These are phyloP conservation scores for Metschnikowia kunwiensis DNA, from an alignment of 805 yeast species.

Conservation along the genomic window DNA sequence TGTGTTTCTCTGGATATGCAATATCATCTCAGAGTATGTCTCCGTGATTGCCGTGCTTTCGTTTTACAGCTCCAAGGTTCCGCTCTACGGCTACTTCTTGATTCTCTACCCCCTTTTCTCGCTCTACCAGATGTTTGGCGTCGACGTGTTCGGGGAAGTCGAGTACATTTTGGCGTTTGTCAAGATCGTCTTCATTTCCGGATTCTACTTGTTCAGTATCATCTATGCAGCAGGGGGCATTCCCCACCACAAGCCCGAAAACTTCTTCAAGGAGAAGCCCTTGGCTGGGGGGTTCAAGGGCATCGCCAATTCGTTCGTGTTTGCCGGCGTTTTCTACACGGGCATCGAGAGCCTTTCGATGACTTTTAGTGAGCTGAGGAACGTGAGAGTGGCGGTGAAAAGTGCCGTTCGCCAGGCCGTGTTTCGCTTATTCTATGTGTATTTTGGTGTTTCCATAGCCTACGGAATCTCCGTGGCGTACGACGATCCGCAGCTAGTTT, in stretches of 20 bases:
- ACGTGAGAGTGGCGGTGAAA: constrained; percentile 9
- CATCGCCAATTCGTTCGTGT: constrained; percentile 10
- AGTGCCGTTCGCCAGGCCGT: constrained; percentile 13
- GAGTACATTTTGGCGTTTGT: constrained; percentile 5
- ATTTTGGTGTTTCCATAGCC: constrained; percentile 6
- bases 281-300: constrained; percentile 9
- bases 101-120: constrained; percentile 8
- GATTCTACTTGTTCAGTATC: constrained; percentile 8
- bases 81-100: constrained; percentile 9
- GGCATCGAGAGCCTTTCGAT: constrained; percentile 9
- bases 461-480: constrained; percentile 8
- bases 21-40: constrained; percentile 8
- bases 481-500: constrained; percentile 6
- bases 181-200: constrained; percentile 8
- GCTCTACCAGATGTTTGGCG: constrained; percentile 10
- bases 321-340: constrained; percentile 10
- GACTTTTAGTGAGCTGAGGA: constrained; percentile 10
- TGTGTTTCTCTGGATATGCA: constrained; percentile 8
- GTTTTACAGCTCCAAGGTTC: constrained; percentile 4
- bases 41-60: constrained; percentile 7
- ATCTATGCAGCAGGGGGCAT: constrained; percentile 9
- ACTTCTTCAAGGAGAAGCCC: constrained; percentile 8
- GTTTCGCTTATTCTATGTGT: constrained; percentile 8
- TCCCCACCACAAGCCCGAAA: constrained; percentile 5
- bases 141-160: constrained; percentile 6